These are phyloP conservation scores for Pythium brassicae DNA, from an alignment of 352 stramenopile species.

Conservation along the genomic window DNA sequence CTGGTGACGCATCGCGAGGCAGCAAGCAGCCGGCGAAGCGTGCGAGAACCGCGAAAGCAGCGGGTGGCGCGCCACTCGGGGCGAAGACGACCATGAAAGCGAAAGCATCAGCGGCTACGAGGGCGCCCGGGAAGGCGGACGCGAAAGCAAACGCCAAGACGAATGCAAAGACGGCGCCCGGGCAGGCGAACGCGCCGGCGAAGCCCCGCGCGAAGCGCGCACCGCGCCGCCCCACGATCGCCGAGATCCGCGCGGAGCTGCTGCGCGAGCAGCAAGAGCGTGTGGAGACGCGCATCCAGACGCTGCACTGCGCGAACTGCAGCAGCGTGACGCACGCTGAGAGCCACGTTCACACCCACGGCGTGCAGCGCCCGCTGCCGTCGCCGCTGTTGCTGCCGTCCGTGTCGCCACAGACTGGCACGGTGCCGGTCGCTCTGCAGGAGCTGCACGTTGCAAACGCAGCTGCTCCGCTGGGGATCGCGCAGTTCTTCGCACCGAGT, in stretches of 20 bases:
- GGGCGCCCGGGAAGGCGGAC: no score
- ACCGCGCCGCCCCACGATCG: constrained; percentile 28
- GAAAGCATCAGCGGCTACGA: neutral
- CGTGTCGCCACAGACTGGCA: no score
- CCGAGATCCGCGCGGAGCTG: constrained; percentile 35
- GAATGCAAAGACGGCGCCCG: neutral
- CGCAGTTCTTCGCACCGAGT: no score
- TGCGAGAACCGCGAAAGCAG: neutral
- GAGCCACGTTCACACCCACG: neutral
- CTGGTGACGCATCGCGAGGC: no score
- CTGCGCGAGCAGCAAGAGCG: constrained; percentile 47
- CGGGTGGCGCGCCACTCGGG: neutral
- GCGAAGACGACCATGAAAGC: neutral
- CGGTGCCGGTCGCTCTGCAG: neutral
- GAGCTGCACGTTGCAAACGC: neutral
- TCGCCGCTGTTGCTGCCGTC: no score
- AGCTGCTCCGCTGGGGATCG: no score
- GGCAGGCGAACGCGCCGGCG: neutral
- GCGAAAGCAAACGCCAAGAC: neutral
- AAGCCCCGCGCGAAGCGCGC: constrained; percentile 2
- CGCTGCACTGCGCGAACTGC: constrained; percentile 24
- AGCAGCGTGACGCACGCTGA: constrained; percentile 4
- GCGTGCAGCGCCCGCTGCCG: no score
- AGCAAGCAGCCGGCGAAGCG: constrained; percentile 7
- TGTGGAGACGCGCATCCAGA: constrained; percentile 44